Evolutionary conservation across 1,139 yeast species (phyloP), one percentile per base, ranked within the genome.

Genomic region (Scheffersomyces insectosa): DNA sequence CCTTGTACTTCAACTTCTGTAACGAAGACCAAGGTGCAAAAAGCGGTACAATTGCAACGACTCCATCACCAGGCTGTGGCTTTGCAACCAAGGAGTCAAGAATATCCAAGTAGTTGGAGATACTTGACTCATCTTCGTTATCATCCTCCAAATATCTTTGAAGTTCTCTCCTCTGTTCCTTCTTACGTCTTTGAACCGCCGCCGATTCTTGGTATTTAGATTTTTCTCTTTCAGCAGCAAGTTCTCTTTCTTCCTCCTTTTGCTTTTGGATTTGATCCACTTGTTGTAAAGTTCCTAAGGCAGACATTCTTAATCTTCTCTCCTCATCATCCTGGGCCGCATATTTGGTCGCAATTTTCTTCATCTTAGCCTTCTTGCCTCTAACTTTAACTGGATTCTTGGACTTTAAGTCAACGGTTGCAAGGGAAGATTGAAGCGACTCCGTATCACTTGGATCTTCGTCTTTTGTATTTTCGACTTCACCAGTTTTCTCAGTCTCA

Each of bases 241-340:
- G 34, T 44, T 59, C 36, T 36, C 53, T 41, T 47, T 56, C 65
- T 20, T 57, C 59, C 36, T 53, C 51, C 42, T 60, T 62, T 45
- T 60, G 62, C 35, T 56, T 54, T 44, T 63, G 63, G 44, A 55
- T 56, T 32, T 66, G 72, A 50, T 82, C 82, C 3, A 77, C 71
- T 46, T 87, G 89, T 52, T 86, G 87, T 55, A 85, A 71, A 0
- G 96, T 87, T 3, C 98, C 99, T 40, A 93, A 69, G 1, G 85
- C 86, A 46, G 86, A 82, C 87, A 91, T 81, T 48, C 93, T 77
- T 47, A 84, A 56, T 40, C 66, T 59, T 44, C 90, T 77, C 56
- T 93, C 98, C 44, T 88, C 95, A 43, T 89, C 97, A 59, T 91
- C 98, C 63, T 91, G 98, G 48, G 85, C 90, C 1, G 84, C 90